Evolutionary conservation across 2,329 filamentous ascomycete genomes (phyloP).

Genomic region (Harringtonia aguacate): DNA sequence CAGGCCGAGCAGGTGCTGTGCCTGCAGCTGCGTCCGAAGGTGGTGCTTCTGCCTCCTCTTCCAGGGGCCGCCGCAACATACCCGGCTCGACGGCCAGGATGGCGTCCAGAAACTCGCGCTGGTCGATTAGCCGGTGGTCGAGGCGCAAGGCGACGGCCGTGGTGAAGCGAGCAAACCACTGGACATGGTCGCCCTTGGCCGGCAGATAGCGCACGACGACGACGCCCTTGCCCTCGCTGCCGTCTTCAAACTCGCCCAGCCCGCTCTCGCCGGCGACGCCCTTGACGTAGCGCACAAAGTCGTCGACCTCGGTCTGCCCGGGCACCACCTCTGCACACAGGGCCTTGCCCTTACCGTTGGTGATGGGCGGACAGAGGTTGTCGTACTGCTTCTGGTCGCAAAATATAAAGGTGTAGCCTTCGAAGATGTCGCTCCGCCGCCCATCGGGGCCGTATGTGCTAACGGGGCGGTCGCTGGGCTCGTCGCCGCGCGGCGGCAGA

Average conservation of each 20-base stretch:
- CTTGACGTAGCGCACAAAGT: constrained; percentile 70
- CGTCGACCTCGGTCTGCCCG: constrained; percentile 56
- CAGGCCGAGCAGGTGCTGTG: constrained; percentile 12
- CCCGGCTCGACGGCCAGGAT: constrained; percentile 73
- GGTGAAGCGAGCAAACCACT: constrained; percentile 63
- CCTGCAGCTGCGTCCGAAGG: constrained; percentile 11
- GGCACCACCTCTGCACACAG: constrained; percentile 52
- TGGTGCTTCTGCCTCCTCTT: constrained; percentile 28
- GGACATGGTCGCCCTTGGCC: constrained; percentile 38
- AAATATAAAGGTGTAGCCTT: constrained; percentile 83
- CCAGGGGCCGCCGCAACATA: constrained; percentile 57
- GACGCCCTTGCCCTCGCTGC: constrained; percentile 57
- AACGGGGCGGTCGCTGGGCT: constrained; percentile 57
- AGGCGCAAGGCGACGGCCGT: constrained; percentile 59
- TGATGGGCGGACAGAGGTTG: constrained; percentile 63
- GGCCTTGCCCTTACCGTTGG: constrained; percentile 73
- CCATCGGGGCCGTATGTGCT: constrained; percentile 63
- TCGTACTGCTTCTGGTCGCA: constrained; percentile 66
- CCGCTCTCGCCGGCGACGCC: constrained; percentile 65
- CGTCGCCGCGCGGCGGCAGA: constrained; percentile 64
- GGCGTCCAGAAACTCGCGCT: constrained; percentile 84
- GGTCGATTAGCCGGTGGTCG: constrained; percentile 74
- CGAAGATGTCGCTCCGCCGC: constrained; percentile 60
- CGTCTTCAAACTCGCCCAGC: constrained; percentile 51
- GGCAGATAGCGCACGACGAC: constrained; percentile 66